phyloP scores from a whole-genome alignment of 192 early-diverging fungal species.

The Gaertneriomyces sp. region DNA sequence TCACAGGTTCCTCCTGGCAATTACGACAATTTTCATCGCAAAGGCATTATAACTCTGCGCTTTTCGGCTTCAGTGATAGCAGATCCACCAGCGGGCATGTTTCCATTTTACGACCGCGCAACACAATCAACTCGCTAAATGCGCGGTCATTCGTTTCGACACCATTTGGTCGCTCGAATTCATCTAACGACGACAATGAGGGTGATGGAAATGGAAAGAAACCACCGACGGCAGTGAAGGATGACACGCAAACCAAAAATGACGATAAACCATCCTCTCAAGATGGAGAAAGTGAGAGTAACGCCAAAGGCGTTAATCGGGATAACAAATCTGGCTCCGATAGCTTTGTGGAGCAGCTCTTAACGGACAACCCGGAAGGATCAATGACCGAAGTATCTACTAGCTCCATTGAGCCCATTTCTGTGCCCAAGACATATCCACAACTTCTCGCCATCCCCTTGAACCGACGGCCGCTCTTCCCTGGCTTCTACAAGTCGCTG shows the following conservation, averaged over 20 bases:
- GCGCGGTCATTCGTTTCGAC: conserved; percentile 9
- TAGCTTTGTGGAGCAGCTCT: conserved; percentile 13
- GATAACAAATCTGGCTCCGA: not conserved
- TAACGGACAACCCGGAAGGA: conserved; percentile 15
- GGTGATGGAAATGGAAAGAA: not conserved
- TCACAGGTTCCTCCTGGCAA: not conserved
- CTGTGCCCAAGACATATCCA: conserved; percentile 86
- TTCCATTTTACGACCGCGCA: conserved; percentile 8
- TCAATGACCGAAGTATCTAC: conserved; percentile 13
- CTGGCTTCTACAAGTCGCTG: conserved; percentile 97
- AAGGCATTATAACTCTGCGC: not conserved
- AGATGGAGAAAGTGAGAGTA: not conserved
- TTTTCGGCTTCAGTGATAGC: not conserved
- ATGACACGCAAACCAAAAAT: conserved; percentile 5
- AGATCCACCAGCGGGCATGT: not conserved
- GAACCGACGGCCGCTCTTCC: conserved; percentile 88
- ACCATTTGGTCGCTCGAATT: not conserved
- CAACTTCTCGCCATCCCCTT: conserved; percentile 93
- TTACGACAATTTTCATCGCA: not conserved
- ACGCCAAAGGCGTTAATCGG: not conserved
- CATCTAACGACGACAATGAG: not conserved
- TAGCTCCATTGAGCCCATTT: conserved; percentile 27
- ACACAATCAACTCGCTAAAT: conserved; percentile 11
- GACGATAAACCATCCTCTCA: conserved; percentile 5
- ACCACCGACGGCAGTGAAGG: conserved; percentile 2